phyloP scores from a whole-genome alignment of 129 eudicot genomes.

The Centella asiatica region DNA sequence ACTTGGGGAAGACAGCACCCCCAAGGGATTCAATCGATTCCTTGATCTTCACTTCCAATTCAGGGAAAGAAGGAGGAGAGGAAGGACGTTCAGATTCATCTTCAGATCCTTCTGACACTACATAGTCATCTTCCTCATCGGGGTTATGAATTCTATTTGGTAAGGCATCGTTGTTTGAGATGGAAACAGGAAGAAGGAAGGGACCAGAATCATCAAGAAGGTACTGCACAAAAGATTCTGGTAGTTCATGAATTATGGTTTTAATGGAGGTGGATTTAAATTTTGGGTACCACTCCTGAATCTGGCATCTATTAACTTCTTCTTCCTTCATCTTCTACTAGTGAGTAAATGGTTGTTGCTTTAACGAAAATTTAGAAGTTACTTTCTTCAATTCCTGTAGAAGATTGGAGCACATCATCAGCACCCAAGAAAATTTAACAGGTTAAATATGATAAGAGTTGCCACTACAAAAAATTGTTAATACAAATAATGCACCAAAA shows the following conservation, averaged over 20 bases:
- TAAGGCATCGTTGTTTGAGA: slow-evolving; percentile 56
- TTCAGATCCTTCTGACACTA: slow-evolving; percentile 49
- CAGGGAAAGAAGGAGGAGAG: slow-evolving; percentile 74
- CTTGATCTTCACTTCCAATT: slow-evolving; percentile 59
- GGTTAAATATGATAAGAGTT: neutral
- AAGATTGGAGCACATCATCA: neutral
- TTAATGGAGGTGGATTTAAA: slow-evolving; percentile 58
- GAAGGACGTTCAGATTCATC: slow-evolving; percentile 64
- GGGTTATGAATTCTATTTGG: slow-evolving; percentile 82
- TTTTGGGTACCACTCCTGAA: slow-evolving; percentile 80
- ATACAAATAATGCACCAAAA: no score
- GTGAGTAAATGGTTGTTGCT: neutral
- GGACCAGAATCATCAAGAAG: slow-evolving; percentile 72
- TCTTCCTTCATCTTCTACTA: slow-evolving; percentile 58
- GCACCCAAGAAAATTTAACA: neutral
- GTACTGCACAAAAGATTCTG: slow-evolving; percentile 64
- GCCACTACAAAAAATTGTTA: no score
- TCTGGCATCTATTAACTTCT: slow-evolving; percentile 72
- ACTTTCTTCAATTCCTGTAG: neutral
- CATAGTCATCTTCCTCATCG: slow-evolving; percentile 69
- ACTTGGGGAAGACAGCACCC: slow-evolving; percentile 76
- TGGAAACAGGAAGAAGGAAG: slow-evolving; percentile 69
- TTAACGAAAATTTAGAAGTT: neutral
- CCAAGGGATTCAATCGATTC: slow-evolving; percentile 69
- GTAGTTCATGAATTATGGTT: slow-evolving; percentile 65